These are phyloP conservation scores for Claviceps digitariae DNA, from an alignment of 2,329 filamentous ascomycete genomes.

Conservation along the genomic window DNA sequence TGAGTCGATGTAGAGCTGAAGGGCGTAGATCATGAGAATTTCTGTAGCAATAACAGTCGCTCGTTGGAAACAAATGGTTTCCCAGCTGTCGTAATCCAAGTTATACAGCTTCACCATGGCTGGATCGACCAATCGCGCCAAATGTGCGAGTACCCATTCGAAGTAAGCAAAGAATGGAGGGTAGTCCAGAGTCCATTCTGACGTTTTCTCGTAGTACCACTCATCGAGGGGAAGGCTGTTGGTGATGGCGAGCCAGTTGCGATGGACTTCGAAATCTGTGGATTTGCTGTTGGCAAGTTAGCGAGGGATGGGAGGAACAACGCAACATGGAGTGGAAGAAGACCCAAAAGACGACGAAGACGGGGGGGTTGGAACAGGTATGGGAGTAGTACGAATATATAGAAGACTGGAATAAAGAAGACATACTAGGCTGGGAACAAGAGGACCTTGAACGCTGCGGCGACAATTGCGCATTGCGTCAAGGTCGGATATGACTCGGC, in stretches of 20 bases:
- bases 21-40: slow-evolving; percentile 67
- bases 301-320: not conserved
- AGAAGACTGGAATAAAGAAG: not conserved
- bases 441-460: slow-evolving; percentile 79
- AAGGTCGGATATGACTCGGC: slow-evolving; percentile 75
- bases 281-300: slow-evolving; percentile 58
- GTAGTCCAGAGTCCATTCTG: slow-evolving; percentile 99
- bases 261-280: slow-evolving; percentile 96
- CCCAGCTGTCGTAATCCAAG: slow-evolving; percentile 78
- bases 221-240: slow-evolving; percentile 73
- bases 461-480: slow-evolving; percentile 72
- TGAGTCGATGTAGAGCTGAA: slow-evolving; percentile 68
- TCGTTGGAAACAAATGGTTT: slow-evolving; percentile 87
- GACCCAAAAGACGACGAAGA: not conserved
- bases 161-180: slow-evolving; percentile 97
- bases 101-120: slow-evolving; percentile 72
- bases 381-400: not conserved
- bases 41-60: slow-evolving; percentile 79
- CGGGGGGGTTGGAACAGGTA: too few species aligned
- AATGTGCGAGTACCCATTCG: slow-evolving; percentile 81
- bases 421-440: slow-evolving; percentile 90
- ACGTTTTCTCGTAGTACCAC: slow-evolving; percentile 97
- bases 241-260: slow-evolving; percentile 96
- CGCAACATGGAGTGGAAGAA: not conserved
- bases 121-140: slow-evolving; percentile 63